Conservation (phyloP, 129 eudicot genomes). For the Lonicera japonica region DNA sequence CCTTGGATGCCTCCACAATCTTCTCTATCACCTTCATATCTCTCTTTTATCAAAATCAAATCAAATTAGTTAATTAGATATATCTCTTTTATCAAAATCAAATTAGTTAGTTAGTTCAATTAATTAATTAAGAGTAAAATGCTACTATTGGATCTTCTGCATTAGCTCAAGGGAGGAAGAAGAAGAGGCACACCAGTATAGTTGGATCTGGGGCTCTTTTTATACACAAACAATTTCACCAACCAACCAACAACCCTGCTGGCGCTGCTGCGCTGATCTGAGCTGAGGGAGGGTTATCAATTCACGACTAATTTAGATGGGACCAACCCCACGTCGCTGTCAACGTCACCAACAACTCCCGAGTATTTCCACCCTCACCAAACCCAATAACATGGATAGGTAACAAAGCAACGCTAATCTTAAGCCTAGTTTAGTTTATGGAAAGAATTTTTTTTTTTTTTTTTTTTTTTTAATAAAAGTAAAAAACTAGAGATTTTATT, state of each 20-base stretch:
- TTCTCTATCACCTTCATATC: conserved; percentile 91
- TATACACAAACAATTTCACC: background rate
- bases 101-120: background rate
- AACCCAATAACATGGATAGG: too few species aligned
- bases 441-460: too few species aligned
- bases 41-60: background rate
- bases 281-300: too few species aligned
- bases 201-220: background rate
- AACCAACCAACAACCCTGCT: background rate
- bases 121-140: too few species aligned
- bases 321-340: background rate
- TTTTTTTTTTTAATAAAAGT: too few species aligned
- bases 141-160: background rate
- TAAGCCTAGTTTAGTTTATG: too few species aligned
- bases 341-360: background rate
- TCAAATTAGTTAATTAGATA: too few species aligned
- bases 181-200: background rate
- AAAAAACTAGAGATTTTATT: too few species aligned
- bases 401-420: too few species aligned
- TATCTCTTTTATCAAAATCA: too few species aligned
- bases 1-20: conserved; percentile 52
- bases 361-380: background rate
- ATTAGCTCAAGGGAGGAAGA: background rate
- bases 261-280: background rate
- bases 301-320: background rate